phyloP scores from a whole-genome alignment of 202 grass and related monocot species.

The Digitaria exilis region DNA sequence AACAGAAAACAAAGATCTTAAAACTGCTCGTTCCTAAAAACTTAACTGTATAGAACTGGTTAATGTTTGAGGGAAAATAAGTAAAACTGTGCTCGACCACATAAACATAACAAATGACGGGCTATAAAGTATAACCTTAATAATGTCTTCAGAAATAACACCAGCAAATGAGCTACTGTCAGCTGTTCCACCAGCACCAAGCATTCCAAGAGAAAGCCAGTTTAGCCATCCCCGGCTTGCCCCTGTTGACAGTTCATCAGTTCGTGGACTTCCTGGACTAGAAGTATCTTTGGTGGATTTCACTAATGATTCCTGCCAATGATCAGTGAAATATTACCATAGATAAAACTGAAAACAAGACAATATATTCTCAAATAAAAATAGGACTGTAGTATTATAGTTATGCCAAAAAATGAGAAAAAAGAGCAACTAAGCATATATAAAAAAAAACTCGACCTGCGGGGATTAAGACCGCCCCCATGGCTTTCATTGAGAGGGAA shows the following conservation, averaged over 20 bases:
- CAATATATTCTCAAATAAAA: slow-evolving; percentile 30
- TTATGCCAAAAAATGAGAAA: slow-evolving; percentile 21
- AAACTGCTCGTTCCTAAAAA: slow-evolving; percentile 29
- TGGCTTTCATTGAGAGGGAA: too few species aligned
- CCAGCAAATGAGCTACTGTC: slow-evolving; percentile 89
- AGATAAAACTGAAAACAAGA: slow-evolving; percentile 15
- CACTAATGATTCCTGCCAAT: slow-evolving; percentile 62
- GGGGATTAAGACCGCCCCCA: too few species aligned
- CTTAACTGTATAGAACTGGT: slow-evolving; percentile 30
- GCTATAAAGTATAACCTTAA: slow-evolving; percentile 65
- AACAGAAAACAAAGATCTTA: slow-evolving; percentile 39
- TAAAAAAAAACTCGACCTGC: too few species aligned
- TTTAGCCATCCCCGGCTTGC: slow-evolving; percentile 84
- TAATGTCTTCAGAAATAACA: slow-evolving; percentile 97
- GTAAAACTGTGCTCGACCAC: slow-evolving; percentile 20
- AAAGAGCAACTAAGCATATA: slow-evolving; percentile 4
- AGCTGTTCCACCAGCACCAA: slow-evolving; percentile 94
- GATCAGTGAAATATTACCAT: slow-evolving; percentile 35
- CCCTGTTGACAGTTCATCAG: slow-evolving; percentile 58
- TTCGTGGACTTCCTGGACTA: slow-evolving; percentile 67
- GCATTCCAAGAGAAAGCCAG: slow-evolving; percentile 98
- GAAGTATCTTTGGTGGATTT: slow-evolving; percentile 58
- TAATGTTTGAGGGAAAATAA: background rate
- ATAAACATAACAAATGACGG: slow-evolving; percentile 21
- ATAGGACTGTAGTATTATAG: slow-evolving; percentile 14